These are phyloP conservation scores for Gomphus bonarii DNA, from an alignment of 1,284 basidiomycete species.

Conservation along the genomic window DNA sequence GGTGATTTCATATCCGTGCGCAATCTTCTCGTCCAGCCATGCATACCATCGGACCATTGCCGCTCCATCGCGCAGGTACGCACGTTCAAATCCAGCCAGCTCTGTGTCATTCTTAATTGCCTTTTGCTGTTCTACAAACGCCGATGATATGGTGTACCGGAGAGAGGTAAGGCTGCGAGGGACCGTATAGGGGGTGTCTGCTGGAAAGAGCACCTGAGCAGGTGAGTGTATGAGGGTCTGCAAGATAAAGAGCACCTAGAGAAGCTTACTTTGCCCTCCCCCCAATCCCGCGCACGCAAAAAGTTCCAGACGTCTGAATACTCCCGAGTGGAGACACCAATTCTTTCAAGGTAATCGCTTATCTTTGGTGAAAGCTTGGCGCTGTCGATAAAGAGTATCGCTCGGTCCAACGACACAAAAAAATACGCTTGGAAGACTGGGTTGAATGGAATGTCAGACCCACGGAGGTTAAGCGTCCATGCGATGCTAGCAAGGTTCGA, in stretches of 20 bases:
- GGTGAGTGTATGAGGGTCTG: constrained; percentile 3
- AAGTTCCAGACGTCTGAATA: constrained; percentile 82
- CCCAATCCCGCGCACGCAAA: constrained; percentile 63
- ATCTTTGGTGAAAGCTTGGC: constrained; percentile 48
- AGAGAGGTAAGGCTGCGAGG: constrained; percentile 71
- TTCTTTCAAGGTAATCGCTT: constrained; percentile 43
- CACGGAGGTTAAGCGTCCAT: constrained; percentile 77
- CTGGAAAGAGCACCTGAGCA: constrained; percentile 49
- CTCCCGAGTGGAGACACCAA: constrained; percentile 49
- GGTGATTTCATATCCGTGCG: constrained; percentile 69
- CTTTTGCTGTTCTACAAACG: constrained; percentile 71
- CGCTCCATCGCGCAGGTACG: constrained; percentile 86
- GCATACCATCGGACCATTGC: constrained; percentile 86
- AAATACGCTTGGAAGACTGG: constrained; percentile 84
- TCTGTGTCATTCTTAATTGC: constrained; percentile 84
- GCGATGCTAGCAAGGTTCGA: constrained; percentile 57
- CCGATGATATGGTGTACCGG: constrained; percentile 59
- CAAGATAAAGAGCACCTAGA: not conserved
- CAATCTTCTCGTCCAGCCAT: constrained; percentile 81
- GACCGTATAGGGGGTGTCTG: constrained; percentile 69
- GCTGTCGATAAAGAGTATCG: constrained; percentile 62
- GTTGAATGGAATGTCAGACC: constrained; percentile 79
- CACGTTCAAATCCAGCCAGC: constrained; percentile 71
- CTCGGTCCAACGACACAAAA: constrained; percentile 51
- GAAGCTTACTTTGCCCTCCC: constrained; percentile 52